These are phyloP conservation scores for Priceomyces haplophilus DNA, from an alignment of 805 yeast species.

Conservation along the genomic window DNA sequence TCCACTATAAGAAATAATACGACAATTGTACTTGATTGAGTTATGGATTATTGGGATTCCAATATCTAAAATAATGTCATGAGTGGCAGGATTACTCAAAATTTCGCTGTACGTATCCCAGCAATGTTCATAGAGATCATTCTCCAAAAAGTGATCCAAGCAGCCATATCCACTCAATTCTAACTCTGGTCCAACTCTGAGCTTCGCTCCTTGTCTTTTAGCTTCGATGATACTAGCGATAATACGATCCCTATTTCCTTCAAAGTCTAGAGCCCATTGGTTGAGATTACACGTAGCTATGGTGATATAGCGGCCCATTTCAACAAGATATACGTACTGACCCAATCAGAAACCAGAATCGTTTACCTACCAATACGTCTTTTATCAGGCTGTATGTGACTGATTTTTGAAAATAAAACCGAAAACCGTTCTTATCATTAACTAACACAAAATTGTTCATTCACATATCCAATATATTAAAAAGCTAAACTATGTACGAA, in stretches of 20 bases:
- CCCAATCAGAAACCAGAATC: too few relatives aligned
- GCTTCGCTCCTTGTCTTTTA: slow-evolving; percentile 66
- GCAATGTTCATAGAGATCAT: slow-evolving; percentile 81
- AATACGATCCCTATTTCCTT: slow-evolving; percentile 92
- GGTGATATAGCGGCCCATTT: slow-evolving; percentile 84
- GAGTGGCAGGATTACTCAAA: slow-evolving; percentile 60
- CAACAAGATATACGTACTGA: slow-evolving; percentile 1
- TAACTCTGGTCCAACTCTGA: slow-evolving; percentile 95
- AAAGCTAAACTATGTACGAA: too few relatives aligned
- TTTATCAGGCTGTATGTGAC: too few relatives aligned
- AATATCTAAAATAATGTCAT: slow-evolving; percentile 78
- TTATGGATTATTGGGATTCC: slow-evolving; percentile 94
- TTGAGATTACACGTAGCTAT: slow-evolving; percentile 91
- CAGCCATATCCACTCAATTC: slow-evolving; percentile 95
- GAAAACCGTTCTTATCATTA: too few relatives aligned
- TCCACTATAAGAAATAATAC: slow-evolving; percentile 78
- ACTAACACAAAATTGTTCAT: too few relatives aligned
- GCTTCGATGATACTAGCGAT: slow-evolving; percentile 76
- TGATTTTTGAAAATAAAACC: too few relatives aligned
- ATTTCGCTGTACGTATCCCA: slow-evolving; percentile 94
- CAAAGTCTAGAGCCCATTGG: slow-evolving; percentile 99
- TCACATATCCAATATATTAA: too few relatives aligned
- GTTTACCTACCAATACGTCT: too few relatives aligned
- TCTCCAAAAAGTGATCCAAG: slow-evolving; percentile 88
- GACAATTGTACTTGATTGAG: slow-evolving; percentile 86